A percentile compares a stretch with the other conserved stretches of the same genome.
Conservation (phyloP, 306 rosid species). For the Dalbergia cultrata region DNA sequence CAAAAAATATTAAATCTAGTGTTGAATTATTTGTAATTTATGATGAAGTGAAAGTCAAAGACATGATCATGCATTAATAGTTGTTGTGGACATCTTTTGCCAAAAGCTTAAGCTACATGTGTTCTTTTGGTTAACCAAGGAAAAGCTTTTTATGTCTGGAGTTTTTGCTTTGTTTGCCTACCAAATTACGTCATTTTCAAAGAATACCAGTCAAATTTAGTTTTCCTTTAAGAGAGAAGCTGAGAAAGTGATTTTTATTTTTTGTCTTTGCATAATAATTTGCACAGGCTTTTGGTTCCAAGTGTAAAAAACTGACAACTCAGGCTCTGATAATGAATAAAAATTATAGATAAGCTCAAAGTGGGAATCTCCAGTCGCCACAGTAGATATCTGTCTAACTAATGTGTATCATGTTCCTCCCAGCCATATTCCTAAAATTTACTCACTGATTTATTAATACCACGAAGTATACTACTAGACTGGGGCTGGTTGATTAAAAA, state of each 20-base stretch:
- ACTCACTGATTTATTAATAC: not conserved
- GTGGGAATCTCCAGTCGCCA: conserved; percentile 6
- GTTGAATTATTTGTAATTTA: not conserved
- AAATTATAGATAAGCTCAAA: conserved; percentile 1
- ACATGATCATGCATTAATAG: not conserved
- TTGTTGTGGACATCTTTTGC: not conserved
- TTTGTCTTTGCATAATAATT: not conserved
- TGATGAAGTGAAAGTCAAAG: not conserved
- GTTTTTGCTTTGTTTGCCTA: not conserved
- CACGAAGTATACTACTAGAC: not conserved
- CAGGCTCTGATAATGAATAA: not conserved
- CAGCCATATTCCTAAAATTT: not conserved
- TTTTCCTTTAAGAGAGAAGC: conserved; percentile 16
- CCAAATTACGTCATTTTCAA: conserved; percentile 45
- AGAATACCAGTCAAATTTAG: conserved; percentile 24
- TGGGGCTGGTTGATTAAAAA: not conserved
- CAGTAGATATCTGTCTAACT: conserved; percentile 2
- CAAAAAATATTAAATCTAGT: not conserved
- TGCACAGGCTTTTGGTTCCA: conserved; percentile 7
- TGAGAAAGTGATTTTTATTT: not conserved
- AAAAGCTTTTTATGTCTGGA: no score
- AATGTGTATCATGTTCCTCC: not conserved
- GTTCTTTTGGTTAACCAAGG: not conserved
- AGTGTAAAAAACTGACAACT: conserved; percentile 8
- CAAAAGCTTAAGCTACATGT: conserved; percentile 16